Base-by-base conservation (phyloP, 1,284 basidiomycete genomes). In the Cryptococcus maquisensis region DNA sequence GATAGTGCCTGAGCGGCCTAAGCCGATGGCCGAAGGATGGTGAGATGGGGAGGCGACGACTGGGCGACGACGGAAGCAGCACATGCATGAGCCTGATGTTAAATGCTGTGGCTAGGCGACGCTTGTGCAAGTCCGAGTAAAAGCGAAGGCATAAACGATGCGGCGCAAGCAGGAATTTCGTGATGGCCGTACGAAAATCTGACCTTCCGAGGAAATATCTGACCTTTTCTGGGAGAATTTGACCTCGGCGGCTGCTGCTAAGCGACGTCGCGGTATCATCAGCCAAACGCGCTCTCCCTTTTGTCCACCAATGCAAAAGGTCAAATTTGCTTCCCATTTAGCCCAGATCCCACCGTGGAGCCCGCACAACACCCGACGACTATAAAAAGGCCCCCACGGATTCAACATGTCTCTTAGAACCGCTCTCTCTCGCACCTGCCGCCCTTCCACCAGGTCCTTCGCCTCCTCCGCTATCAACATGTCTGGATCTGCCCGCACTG, bases 401-500 rank as follows among this genome's bases (percentile, higher is more conserved):
- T 15, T 26, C 20, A 44, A 3, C 18, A 36, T 48, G 47, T 26
- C 39, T 26, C 23, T 28, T 16, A 36, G 21, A 28, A 41, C 28
- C 1, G 24, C 16, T 23, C 48, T 50, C 39, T 28, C 24, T 23
- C 48, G 37, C 16, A n/a, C 38, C 16, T 23, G 13, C 39, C 48
- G 12, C 21, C 16, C 23, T 12, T 16, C 40, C 47, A 20, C 47
- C 47, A 28, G 21, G 21, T 37, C 47, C 12, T 28, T 21, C 37
- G 15, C 48, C 20, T 50, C 28, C 26, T 41, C 40, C 48, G 16
- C 39, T 13, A 36, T 50, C 51, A 52, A 58, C n/a, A 66, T 67
- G 63, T 61, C 63, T 24, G 59, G 54, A 13, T 48, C 63, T 16
- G 54, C 59, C 20, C 54, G 57, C 32, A 58, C 61, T 39, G 55